Evolutionary conservation across 116 monocot genomes (phyloP), one percentile per base, ranked within the genome.

Genomic region (Papilionanthe hybrid): DNA sequence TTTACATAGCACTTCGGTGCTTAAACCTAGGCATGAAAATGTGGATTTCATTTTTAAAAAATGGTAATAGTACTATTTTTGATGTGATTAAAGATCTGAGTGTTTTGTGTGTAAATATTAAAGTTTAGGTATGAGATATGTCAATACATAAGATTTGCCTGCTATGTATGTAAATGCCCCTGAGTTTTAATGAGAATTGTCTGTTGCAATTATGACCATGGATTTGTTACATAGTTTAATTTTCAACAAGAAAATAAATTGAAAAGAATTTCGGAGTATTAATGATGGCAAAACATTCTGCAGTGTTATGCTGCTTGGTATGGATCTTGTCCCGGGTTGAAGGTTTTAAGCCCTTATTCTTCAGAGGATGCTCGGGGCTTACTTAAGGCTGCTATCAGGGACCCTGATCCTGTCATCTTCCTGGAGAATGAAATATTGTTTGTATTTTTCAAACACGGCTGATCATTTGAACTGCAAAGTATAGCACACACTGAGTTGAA

Each of bases 241-340:
- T 7, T 72, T 17, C 4, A 30, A 30, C 17, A 72, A 72, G 72
- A 2, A 72, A 27, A 6, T 72, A 30, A 3, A 72, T 30, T 37
- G 49, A 49, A 49, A 9, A 49, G 12, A 49, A 49, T 49, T 12
- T 11, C 49, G 13, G 49, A 49, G 12, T 49, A 49, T 9, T 49
- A 49, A 49, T 9, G 49, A 49, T 49, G 49, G 76, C 22, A 72
- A 49, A 49, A 49, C 49, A 49, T 49, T 82, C 47, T 91, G 82
- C 87, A 96, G 96, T 96, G 93, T 77, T 96, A 86, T 90, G 96
- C 90, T 75, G 92, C 93, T 79, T 96, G 96, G 96, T 93, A 92
- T 83, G 91, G 89, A 25, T 83, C 87, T 47, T 80, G 85, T 82
- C 93, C 96, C 78, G 96, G 96, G 55, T 82, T 93, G 78, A 96